A percentile compares a stretch with the other conserved stretches of the same genome.
These are phyloP conservation scores for Alternaria sp. DNA, from an alignment of 2,329 filamentous ascomycete genomes.

Conservation along the genomic window DNA sequence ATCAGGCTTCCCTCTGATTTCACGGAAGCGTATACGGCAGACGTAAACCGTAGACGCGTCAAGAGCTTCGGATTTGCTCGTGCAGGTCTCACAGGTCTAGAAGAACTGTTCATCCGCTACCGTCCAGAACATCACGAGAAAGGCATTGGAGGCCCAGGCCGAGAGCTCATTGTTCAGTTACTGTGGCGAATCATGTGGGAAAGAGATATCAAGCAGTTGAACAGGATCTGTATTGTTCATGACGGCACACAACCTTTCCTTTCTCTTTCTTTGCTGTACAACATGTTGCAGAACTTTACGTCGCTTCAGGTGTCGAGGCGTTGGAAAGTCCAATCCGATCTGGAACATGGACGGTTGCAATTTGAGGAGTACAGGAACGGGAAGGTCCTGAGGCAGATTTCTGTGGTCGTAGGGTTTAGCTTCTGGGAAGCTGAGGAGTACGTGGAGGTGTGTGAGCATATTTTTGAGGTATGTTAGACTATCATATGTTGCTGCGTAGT, in stretches of 20 bases:
- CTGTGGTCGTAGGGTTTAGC: constrained; percentile 13
- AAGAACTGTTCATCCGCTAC: constrained; percentile 27
- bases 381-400: constrained; percentile 5
- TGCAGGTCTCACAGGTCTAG: constrained; percentile 21
- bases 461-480: constrained; percentile 8
- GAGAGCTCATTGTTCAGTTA: constrained; percentile 16
- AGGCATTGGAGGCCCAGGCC: background rate
- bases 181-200: constrained; percentile 25
- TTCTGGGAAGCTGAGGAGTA: constrained; percentile 16
- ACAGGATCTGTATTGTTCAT: constrained; percentile 27
- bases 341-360: constrained; percentile 17
- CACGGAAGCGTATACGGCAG: constrained; percentile 5
- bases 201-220: constrained; percentile 16
- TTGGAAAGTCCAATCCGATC: constrained; percentile 14
- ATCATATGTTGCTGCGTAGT: background rate
- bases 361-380: constrained; percentile 11
- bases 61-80: constrained; percentile 16
- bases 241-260: constrained; percentile 14
- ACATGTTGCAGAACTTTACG: constrained; percentile 10
- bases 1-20: background rate
- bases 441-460: constrained; percentile 11
- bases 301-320: constrained; percentile 6
- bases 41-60: constrained; percentile 8
- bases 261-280: constrained; percentile 5
- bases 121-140: constrained; percentile 1